Evolutionary conservation across 495 filamentous ascomycete species (phyloP), one percentile per base, ranked within the genome.

Genomic region (Parathielavia hyrcaniae): DNA sequence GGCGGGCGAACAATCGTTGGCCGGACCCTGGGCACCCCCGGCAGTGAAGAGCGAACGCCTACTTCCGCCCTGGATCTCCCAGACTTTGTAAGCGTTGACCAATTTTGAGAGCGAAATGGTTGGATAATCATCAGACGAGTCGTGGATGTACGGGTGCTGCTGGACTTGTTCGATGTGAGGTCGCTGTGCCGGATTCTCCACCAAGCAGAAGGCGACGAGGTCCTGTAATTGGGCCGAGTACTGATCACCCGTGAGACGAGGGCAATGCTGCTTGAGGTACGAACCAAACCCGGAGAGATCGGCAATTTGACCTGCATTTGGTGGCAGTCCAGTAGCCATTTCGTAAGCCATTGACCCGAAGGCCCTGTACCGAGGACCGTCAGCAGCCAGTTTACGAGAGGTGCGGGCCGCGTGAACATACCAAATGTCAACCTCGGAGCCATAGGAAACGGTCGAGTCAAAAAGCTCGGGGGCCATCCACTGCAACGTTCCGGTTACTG

Each of bases 401-500:
- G n/a, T n/a, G n/a, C n/a, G n/a, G n/a, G n/a, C n/a, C n/a, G n/a
- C n/a, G n/a, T n/a, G n/a, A n/a, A n/a, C n/a, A n/a, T n/a, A n/a
- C 93, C 93, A 98, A 41, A 95, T 89, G 65, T 98, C 93, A 57
- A 97, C 85, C 72, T 90, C 74, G 10, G 81, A 83, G 64, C 78
- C 81, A 64, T 86, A 84, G 35, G 78, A 77, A 22, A 77, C 71
- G 1, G 73, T 71, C 2, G 74, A 71, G 11, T 78, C 77, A 57
- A 89, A 86, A 57, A 95, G 80, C 67, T 98, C 93, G 0, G 90
- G 93, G 1, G 93, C 88, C 91, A 97, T 96, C 90, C 92, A 98
- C 72, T 96, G 84, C 14, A 89, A 88, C 7, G 93, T 97, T 11
- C 93, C 93, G 45, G 97, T 88, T 69, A 96, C 90, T 0, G 93